Evolutionary conservation across 2,329 filamentous ascomycete species (phyloP).

Genomic region (Xylaria sp.): DNA sequence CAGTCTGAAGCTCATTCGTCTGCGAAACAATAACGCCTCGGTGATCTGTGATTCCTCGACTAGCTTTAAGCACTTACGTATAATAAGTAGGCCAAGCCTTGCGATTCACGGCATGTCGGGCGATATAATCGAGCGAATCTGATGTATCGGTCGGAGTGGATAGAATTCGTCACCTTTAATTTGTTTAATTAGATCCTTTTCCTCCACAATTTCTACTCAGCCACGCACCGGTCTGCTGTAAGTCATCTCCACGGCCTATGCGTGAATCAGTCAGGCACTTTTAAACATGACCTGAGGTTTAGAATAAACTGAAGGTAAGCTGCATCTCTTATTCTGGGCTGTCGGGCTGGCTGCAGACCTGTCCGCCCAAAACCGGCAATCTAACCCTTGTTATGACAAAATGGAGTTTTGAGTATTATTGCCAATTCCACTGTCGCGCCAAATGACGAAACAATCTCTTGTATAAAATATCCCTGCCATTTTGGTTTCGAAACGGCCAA

Average conservation of each 20-base stretch:
- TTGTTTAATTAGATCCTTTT: constrained; percentile 29
- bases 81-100: not conserved
- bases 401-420: not conserved
- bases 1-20: not conserved
- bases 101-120: constrained; percentile 18
- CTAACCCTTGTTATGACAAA: not conserved
- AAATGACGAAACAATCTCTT: not conserved
- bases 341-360: not conserved
- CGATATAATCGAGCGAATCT: constrained; percentile 14
- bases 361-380: not conserved
- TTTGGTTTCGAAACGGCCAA: constrained; percentile 32
- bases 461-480: constrained; percentile 9
- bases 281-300: not conserved
- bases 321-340: not conserved
- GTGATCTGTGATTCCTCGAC: not conserved
- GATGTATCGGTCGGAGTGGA: constrained; percentile 21
- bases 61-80: not conserved
- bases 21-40: not conserved
- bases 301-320: not conserved
- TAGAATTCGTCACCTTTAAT: constrained; percentile 33
- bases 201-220: constrained; percentile 27
- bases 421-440: not conserved
- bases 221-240: constrained; percentile 22
- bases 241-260: not conserved
- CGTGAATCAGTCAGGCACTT: not conserved